Conservation (phyloP, 1,284 basidiomycete species). For the Sporisorium scitamineum region DNA sequence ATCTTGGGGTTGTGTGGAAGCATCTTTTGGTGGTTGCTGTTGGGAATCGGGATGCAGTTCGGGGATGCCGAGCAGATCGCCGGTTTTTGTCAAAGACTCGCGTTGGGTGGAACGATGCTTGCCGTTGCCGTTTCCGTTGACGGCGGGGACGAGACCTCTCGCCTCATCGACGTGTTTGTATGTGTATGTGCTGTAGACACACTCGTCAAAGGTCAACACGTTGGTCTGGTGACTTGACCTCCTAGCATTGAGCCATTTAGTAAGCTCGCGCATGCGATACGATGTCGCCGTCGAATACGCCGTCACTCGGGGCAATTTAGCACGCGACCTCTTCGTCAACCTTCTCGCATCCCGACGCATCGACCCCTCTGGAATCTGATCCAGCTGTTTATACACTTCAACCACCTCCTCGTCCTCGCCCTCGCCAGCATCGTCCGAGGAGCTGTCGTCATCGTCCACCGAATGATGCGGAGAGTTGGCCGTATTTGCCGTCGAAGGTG, state of each 20-base stretch:
- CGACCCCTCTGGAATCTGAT: conserved; percentile 86
- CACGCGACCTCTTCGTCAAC: conserved; percentile 92
- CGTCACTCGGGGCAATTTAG: conserved; percentile 90
- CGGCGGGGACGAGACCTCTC: conserved; percentile 36
- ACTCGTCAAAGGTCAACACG: conserved; percentile 67
- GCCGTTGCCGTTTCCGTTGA: conserved; percentile 17
- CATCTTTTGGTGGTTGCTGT: conserved; percentile 3
- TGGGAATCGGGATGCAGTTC: conserved; percentile 45
- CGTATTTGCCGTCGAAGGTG: conserved; percentile 8
- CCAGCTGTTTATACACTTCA: conserved; percentile 59
- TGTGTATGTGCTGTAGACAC: conserved; percentile 68
- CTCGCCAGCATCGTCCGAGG: conserved; percentile 46
- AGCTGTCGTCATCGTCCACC: conserved; percentile 45
- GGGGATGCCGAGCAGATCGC: conserved; percentile 65
- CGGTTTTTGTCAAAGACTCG: conserved; percentile 39
- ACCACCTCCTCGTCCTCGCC: conserved; percentile 58
- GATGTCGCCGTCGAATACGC: conserved; percentile 95
- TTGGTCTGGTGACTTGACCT: conserved; percentile 81
- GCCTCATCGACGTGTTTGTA: conserved; percentile 65
- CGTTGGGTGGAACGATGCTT: conserved; percentile 15
- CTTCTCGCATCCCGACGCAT: conserved; percentile 88
- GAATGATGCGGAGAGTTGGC: conserved; percentile 30
- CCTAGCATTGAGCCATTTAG: conserved; percentile 87
- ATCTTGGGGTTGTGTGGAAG: conserved; percentile 30
- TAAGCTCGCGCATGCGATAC: conserved; percentile 85